Conservation (phyloP, 352 stramenopile species). For the Globisporangium sylvaticum region DNA sequence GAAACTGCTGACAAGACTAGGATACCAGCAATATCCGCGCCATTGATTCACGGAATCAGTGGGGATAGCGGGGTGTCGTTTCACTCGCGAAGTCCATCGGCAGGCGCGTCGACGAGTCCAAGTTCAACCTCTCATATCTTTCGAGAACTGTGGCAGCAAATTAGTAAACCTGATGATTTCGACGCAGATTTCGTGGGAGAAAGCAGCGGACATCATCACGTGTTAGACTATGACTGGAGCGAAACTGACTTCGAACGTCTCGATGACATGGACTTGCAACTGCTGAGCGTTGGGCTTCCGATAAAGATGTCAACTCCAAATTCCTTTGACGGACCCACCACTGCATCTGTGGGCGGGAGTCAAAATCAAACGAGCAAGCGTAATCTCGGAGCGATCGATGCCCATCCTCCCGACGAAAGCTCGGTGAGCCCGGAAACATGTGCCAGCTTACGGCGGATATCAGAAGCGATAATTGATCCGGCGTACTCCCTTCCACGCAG, state of each 20-base stretch:
- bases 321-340: conserved; percentile 12
- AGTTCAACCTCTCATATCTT: conserved; percentile 58
- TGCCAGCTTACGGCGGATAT: conserved; percentile 12
- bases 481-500: conserved; percentile 25
- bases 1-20: background rate
- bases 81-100: conserved; percentile 28
- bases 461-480: conserved; percentile 44
- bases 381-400: background rate
- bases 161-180: conserved; percentile 65
- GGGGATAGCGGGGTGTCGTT: conserved; percentile 14
- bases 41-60: conserved; percentile 18
- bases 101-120: conserved; percentile 19
- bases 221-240: conserved; percentile 26
- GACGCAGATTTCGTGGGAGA: conserved; percentile 17
- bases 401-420: background rate
- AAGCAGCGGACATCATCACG: conserved; percentile 17
- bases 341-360: background rate
- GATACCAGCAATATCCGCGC: conserved; percentile 6
- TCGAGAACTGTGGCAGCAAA: conserved; percentile 73
- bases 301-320: conserved; percentile 31
- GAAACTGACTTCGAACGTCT: conserved; percentile 34
- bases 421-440: conserved; percentile 11
- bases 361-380: background rate
- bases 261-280: conserved; percentile 58
- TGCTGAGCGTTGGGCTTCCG: conserved; percentile 47